These are phyloP conservation scores for Mortierella sp. DNA, from an alignment of 371 early-diverging fungal genomes.

Conservation along the genomic window DNA sequence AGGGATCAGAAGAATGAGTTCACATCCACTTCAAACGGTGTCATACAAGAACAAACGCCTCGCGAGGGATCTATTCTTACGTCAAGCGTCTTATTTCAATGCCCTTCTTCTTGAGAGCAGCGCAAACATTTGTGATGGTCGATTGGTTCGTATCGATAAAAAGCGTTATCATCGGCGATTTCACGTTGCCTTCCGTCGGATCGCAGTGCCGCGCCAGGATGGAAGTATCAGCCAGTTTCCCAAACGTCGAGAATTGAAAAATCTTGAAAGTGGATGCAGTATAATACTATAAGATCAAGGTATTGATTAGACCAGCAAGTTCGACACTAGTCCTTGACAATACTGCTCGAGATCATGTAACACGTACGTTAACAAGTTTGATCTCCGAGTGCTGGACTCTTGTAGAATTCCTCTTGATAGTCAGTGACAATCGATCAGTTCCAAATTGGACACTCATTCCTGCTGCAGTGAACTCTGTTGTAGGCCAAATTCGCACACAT, in stretches of 20 bases:
- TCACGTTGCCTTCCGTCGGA: constrained; percentile 13
- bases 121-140: constrained; percentile 15
- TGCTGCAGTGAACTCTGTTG: constrained; percentile 21
- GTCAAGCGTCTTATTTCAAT: constrained; percentile 25
- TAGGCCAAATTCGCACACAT: constrained; percentile 29
- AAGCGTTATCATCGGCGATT: constrained; percentile 24
- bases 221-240: constrained; percentile 25
- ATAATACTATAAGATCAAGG: constrained; percentile 29
- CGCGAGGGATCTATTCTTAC: constrained; percentile 15
- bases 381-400: constrained; percentile 30
- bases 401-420: constrained; percentile 32
- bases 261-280: constrained; percentile 28
- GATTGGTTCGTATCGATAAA: constrained; percentile 29
- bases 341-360: not conserved
- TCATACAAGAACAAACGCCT: not conserved
- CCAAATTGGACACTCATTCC: constrained; percentile 42
- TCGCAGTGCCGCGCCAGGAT: constrained; percentile 33
- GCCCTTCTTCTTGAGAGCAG: constrained; percentile 26
- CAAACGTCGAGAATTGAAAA: constrained; percentile 27
- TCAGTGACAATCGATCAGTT: constrained; percentile 30
- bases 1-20: not conserved
- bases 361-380: constrained; percentile 32
- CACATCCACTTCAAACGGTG: not conserved
- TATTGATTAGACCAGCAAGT: not conserved
- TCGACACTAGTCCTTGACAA: not conserved